Conservation (phyloP, 2,329 filamentous ascomycete genomes). For the Colletotrichum theobromicola region DNA sequence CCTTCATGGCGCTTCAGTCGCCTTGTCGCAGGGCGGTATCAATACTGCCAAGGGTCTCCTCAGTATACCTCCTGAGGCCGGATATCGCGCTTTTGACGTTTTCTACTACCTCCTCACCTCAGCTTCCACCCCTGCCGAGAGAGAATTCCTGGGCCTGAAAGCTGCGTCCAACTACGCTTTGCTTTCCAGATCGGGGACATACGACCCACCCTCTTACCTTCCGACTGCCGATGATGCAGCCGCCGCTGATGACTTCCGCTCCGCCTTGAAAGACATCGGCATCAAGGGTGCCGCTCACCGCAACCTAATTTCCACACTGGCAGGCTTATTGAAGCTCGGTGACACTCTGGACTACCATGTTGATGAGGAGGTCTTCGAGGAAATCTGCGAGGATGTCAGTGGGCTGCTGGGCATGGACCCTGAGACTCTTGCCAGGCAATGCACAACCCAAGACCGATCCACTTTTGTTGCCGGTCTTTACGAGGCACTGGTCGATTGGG, state of each 20-base stretch:
- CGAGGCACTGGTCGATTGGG: constrained; percentile 93
- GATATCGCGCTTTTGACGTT: constrained; percentile 93
- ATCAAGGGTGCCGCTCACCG: constrained; percentile 87
- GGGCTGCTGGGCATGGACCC: constrained; percentile 87
- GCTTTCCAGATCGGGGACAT: constrained; percentile 83
- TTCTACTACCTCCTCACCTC: constrained; percentile 96
- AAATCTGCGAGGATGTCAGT: constrained; percentile 88
- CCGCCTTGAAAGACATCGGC: constrained; percentile 86
- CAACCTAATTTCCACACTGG: constrained; percentile 83
- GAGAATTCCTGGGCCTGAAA: constrained; percentile 86
- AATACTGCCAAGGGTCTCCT: constrained; percentile 83
- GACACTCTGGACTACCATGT: constrained; percentile 86
- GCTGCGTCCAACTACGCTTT: constrained; percentile 78
- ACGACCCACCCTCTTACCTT: constrained; percentile 83
- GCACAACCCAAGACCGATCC: constrained; percentile 83
- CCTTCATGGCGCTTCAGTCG: constrained; percentile 75
- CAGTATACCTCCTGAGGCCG: constrained; percentile 77
- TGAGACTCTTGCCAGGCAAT: constrained; percentile 78
- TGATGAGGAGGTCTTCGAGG: constrained; percentile 83
- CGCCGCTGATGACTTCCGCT: constrained; percentile 89
- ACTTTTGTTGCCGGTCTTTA: constrained; percentile 87
- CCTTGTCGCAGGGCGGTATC: constrained; percentile 86
- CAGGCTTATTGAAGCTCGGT: constrained; percentile 88
- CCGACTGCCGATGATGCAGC: constrained; percentile 93
- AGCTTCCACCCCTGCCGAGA: constrained; percentile 86